These are phyloP conservation scores for Echinochloa phyllopogon DNA, from an alignment of 176 grass and related monocot species.

Conservation along the genomic window DNA sequence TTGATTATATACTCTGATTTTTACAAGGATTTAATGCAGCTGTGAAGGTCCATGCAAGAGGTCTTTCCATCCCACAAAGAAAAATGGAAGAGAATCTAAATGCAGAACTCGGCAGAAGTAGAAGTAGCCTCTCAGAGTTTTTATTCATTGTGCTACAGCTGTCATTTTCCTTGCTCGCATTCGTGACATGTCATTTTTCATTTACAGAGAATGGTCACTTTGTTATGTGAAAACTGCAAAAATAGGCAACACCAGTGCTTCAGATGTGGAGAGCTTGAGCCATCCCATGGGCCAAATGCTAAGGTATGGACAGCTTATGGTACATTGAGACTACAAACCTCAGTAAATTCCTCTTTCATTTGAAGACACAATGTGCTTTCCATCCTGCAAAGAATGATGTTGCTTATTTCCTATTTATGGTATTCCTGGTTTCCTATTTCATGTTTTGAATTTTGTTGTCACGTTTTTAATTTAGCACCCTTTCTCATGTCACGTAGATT, in stretches of 20 bases:
- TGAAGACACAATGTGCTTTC: neutral
- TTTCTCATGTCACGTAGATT: neutral
- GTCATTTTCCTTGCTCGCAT: slow-evolving; percentile 24
- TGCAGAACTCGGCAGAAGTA: slow-evolving; percentile 60
- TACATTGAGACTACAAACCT: neutral
- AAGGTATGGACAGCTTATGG: slow-evolving; percentile 49
- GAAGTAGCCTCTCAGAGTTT: slow-evolving; percentile 44
- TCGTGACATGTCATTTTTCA: neutral
- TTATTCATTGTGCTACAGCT: slow-evolving; percentile 12
- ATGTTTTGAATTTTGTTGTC: too few relatives aligned
- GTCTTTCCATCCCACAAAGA: slow-evolving; percentile 67
- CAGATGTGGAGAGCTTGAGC: slow-evolving; percentile 68
- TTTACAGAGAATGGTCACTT: slow-evolving; percentile 59
- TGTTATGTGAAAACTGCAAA: slow-evolving; percentile 68
- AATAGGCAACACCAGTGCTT: slow-evolving; percentile 82
- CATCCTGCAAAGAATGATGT: neutral
- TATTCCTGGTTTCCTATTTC: neutral
- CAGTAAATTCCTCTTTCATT: slow-evolving; percentile 10
- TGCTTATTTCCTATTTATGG: neutral
- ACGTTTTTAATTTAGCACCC: neutral
- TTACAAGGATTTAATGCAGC: slow-evolving; percentile 49
- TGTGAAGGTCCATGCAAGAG: slow-evolving; percentile 77
- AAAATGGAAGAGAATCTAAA: slow-evolving; percentile 56
- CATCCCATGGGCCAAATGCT: slow-evolving; percentile 68
- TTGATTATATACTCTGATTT: neutral